Evolutionary conservation across 2,329 filamentous ascomycete species (phyloP).

Genomic region (Orbilia oligospora): DNA sequence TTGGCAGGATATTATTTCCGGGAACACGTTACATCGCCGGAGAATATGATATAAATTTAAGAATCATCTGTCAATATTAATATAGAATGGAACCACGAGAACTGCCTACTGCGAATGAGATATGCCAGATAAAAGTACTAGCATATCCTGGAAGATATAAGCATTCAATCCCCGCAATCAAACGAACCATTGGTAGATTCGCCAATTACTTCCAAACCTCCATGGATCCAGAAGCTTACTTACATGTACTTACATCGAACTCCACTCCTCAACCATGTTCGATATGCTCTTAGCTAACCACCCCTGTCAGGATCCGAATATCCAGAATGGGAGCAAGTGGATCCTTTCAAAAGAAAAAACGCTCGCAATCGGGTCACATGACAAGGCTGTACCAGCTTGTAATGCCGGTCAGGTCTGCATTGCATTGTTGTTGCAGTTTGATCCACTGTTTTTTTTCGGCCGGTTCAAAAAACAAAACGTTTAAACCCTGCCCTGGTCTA

Average conservation of each 20-base stretch:
- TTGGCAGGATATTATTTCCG: slow-evolving; percentile 2
- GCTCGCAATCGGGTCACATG: slow-evolving; percentile 10
- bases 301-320: slow-evolving; percentile 19
- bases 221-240: not conserved
- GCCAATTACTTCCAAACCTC: not conserved
- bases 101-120: slow-evolving; percentile 4
- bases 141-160: slow-evolving; percentile 19
- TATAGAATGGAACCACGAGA: not conserved
- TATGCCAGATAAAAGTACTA: not conserved
- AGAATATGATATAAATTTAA: slow-evolving; percentile 7
- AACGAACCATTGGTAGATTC: slow-evolving; percentile 6
- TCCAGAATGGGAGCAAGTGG: slow-evolving; percentile 25
- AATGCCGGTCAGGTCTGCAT: slow-evolving; percentile 8
- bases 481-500: not conserved
- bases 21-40: slow-evolving; percentile 10
- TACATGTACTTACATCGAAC: slow-evolving; percentile 7
- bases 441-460: slow-evolving; percentile 2
- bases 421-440: slow-evolving; percentile 6
- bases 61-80: not conserved
- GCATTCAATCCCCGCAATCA: not conserved
- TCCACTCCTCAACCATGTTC: slow-evolving; percentile 4
- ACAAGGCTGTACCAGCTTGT: slow-evolving; percentile 20
- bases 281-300: not conserved
- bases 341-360: slow-evolving; percentile 3
- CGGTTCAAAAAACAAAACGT: not conserved